Base-by-base conservation (phyloP, 176 grass and related monocot species). In the Oryza longistaminata region DNA sequence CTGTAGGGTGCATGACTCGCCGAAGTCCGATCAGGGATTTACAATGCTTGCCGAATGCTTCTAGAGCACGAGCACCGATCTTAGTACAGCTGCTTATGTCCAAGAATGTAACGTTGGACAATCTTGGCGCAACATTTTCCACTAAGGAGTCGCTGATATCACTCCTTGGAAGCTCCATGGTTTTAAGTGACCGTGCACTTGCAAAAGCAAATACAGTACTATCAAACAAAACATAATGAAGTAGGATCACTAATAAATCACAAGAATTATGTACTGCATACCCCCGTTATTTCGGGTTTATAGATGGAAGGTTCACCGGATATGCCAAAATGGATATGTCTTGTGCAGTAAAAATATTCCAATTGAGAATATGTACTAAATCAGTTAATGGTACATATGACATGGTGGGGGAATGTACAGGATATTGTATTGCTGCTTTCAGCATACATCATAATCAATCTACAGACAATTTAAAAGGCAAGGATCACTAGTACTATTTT, bases 71-170 rank as follows among this genome's bases (percentile, higher is more conserved):
- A 1, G 96, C 83, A 2, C 90, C 88, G 7, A 99, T 92, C 78
- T 99, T 99, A 6, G 80, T 92, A 71, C 96, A 99, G 84, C 92
- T 92, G 78, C 96, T 99, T 37, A 99, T 53, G 37, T 99, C 96
- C 16, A 99, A 75, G 88, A 94, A 96, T 0, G 96, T 99, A 3
- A 99, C 80, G n/a, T 81, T 81, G 9, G 87, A 84, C 9, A 99
- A 58, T 24, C 83, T 85, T 15, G 86, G 93, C 7, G 93, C 93
- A 2, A 94, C 87, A 14, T 81, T 85, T 45, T 99, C 96, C 49
- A 92, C 93, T 24, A 96, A 86, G 39, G 87, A 87, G 76, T 99
- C 91, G 15, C 86, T 92, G 85, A 99, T 99, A 79, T 95, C 87
- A 19, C 96, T 99, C 73, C 96, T 62, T 13, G 96, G 93, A n/a